Base-by-base conservation (phyloP, 176 grass and related monocot genomes). In the Triticum urartu region DNA sequence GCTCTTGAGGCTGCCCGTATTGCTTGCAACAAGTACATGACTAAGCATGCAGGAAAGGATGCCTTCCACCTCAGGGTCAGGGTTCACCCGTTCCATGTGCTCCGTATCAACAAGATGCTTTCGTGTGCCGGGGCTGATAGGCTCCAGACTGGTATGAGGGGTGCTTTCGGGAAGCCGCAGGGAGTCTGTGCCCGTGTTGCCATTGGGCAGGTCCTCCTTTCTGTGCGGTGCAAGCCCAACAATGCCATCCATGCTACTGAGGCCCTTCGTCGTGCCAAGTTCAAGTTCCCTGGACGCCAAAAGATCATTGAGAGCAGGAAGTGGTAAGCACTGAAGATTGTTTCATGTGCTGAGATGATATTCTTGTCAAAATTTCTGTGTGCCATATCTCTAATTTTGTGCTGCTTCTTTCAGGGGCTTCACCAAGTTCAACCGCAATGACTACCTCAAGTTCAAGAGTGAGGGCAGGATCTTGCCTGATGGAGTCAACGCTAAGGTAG, bases 111-210 rank as follows among this genome's bases (percentile, higher is more conserved):
- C 84, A 94, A 94, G 90, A 97, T 92, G 95, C 88, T 92, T 86
- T 92, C 95, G 1, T 92, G 90, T 47, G 92, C 95, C 0, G 95
- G 95, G 83, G 90, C 88, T 78, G 92, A 97, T 97, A 94, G 92
- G 88, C 95, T 97, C 88, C 95, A 97, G 88, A 97, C 88, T 32
- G 88, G 94, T 38, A 97, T 97, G 95, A 93, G 94, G 84, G 94
- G 94, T 89, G 94, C 94, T 56, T 95, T 95, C 12, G 93, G 93
- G 32, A 93, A 95, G 80, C 91, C 93, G 9, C 88, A 89, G 80
- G 93, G 93, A 20, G 85, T 78, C 72, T 95, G 93, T 5, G 91
- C 91, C 60, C 81, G 94, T 40, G 91, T 95, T 9, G 83, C 79
- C 11, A 93, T 93, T 87, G 91, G 95, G 2, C 90, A 94, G 88